phyloP scores from a whole-genome alignment of 1,139 yeast species.

The Keqinozyma sinolaborantium region DNA sequence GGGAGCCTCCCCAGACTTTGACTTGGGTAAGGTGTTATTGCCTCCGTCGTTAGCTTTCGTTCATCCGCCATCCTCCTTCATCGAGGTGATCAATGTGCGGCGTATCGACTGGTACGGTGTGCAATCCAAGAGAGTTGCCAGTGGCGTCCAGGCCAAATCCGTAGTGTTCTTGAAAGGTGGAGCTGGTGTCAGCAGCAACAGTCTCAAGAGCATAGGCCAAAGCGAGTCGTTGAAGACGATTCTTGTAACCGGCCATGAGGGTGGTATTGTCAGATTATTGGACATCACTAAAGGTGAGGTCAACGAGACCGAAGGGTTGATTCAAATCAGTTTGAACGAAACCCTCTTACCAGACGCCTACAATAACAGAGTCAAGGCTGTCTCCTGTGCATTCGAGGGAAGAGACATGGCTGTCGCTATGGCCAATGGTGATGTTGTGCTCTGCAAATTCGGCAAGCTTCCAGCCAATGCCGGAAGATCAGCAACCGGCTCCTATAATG shows the following conservation, averaged over 20 bases:
- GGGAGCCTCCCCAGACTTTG: conserved; percentile 49
- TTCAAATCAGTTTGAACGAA: conserved; percentile 35
- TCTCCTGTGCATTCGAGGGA: conserved; percentile 73
- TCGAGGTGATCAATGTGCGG: conserved; percentile 54
- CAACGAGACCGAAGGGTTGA: conserved; percentile 48
- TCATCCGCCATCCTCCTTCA: conserved; percentile 65
- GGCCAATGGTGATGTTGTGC: conserved; percentile 67
- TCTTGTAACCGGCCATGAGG: conserved; percentile 75
- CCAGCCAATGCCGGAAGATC: conserved; percentile 2
- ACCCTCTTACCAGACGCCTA: conserved; percentile 26
- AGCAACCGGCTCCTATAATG: conserved; percentile 19
- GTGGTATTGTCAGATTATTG: conserved; percentile 75
- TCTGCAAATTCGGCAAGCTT: conserved; percentile 66
- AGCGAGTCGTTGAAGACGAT: conserved; percentile 58
- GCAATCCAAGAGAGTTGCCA: conserved; percentile 38
- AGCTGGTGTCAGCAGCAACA: conserved; percentile 37
- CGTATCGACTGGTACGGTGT: conserved; percentile 76
- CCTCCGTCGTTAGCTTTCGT: conserved; percentile 82
- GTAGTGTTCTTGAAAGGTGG: conserved; percentile 69
- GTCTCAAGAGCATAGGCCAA: conserved; percentile 47
- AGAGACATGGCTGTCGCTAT: conserved; percentile 76
- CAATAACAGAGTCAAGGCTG: conserved; percentile 44
- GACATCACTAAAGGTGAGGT: conserved; percentile 80
- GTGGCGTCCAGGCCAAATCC: conserved; percentile 37
- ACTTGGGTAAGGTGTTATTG: conserved; percentile 55